These are phyloP conservation scores for Discostella stelligeroides DNA, from an alignment of 108 stramenopile species.

Conservation along the genomic window DNA sequence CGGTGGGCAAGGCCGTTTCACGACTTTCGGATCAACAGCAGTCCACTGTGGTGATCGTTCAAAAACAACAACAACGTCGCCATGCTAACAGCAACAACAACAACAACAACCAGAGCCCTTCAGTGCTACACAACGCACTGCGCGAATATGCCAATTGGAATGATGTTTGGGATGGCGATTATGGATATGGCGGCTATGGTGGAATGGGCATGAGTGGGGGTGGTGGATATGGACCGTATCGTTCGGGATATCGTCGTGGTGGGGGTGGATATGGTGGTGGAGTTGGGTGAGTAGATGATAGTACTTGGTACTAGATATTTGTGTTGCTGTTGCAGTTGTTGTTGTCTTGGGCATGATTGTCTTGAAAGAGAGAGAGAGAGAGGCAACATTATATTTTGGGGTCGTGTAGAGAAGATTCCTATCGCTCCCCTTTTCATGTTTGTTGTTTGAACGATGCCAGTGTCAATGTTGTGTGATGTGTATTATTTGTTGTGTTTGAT, in stretches of 20 bases:
- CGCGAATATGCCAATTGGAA: slow-evolving; percentile 46
- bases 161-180: slow-evolving; percentile 47
- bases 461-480: no score
- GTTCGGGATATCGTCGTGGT: slow-evolving; percentile 23
- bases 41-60: not conserved
- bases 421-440: no score
- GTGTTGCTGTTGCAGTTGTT: no score
- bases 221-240: slow-evolving; percentile 15
- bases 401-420: no score
- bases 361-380: no score
- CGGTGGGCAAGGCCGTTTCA: slow-evolving; percentile 9
- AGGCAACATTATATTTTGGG: no score
- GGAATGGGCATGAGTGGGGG: slow-evolving; percentile 22
- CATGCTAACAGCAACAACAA: not conserved
- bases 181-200: slow-evolving; percentile 21
- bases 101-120: not conserved
- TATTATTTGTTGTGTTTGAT: no score
- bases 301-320: not conserved
- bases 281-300: not conserved
- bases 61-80: not conserved
- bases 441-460: no score
- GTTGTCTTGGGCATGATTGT: no score
- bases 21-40: not conserved
- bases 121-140: slow-evolving; percentile 30
- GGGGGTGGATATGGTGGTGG: slow-evolving; percentile 2